phyloP scores from a whole-genome alignment of 2,329 filamentous ascomycete genomes.

The Plectosphaerella cucumerina region DNA sequence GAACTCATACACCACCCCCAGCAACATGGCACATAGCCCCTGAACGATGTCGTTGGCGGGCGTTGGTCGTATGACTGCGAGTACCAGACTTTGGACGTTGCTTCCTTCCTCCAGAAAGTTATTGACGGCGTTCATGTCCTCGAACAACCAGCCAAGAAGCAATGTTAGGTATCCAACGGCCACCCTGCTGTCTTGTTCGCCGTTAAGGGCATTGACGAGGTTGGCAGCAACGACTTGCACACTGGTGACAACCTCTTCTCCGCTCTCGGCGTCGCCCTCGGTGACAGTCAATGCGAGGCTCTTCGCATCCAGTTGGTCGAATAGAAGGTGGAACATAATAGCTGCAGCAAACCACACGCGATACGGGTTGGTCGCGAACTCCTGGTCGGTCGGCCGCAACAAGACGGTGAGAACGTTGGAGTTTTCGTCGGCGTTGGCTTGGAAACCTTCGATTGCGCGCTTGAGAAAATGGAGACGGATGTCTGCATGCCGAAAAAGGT shows the following conservation, averaged over 20 bases:
- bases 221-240: constrained; percentile 86
- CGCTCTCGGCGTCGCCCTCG: constrained; percentile 82
- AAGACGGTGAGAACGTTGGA: constrained; percentile 86
- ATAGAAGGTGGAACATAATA: constrained; percentile 80
- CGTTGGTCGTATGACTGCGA: constrained; percentile 60
- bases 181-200: constrained; percentile 72
- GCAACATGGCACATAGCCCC: constrained; percentile 77
- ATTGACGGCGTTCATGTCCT: constrained; percentile 86
- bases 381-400: constrained; percentile 59
- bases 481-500: constrained; percentile 76
- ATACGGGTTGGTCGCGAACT: constrained; percentile 73
- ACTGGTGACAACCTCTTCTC: constrained; percentile 92
- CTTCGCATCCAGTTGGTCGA: constrained; percentile 77
- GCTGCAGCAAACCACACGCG: constrained; percentile 86
- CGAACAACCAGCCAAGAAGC: constrained; percentile 84
- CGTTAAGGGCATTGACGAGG: constrained; percentile 73
- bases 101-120: constrained; percentile 91
- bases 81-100: constrained; percentile 81
- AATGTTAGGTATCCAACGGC: constrained; percentile 86
- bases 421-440: constrained; percentile 71
- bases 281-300: constrained; percentile 73
- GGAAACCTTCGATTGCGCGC: constrained; percentile 84
- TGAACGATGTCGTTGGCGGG: constrained; percentile 64
- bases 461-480: constrained; percentile 83
- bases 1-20: constrained; percentile 92